phyloP scores from a whole-genome alignment of 2,329 filamentous ascomycete genomes.

The Helotiales sp. region DNA sequence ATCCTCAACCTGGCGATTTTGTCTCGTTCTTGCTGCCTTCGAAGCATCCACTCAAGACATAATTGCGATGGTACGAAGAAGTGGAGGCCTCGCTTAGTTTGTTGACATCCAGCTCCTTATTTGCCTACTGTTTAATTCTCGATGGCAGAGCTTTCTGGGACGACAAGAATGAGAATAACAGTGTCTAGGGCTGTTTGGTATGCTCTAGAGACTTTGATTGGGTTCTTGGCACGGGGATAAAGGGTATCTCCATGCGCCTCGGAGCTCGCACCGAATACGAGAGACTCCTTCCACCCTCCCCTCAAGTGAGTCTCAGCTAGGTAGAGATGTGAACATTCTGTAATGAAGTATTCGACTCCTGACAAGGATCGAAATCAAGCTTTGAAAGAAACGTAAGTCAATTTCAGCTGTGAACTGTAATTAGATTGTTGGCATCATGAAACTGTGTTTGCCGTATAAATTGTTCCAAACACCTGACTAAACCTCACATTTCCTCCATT shows the following conservation, averaged over 20 bases:
- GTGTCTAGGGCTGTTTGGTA: not conserved
- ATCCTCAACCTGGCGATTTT: not conserved
- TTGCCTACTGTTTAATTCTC: not conserved
- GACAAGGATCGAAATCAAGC: too few species aligned
- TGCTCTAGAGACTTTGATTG: not conserved
- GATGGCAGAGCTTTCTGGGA: not conserved
- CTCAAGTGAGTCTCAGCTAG: too few species aligned
- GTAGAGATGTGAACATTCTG: too few species aligned
- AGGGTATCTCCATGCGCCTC: not conserved
- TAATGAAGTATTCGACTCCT: too few species aligned
- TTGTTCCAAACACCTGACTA: too few species aligned
- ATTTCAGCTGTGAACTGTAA: too few species aligned
- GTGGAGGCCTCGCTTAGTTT: not conserved
- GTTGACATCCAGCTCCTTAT: not conserved
- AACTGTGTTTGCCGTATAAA: too few species aligned
- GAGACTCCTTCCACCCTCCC: not conserved
- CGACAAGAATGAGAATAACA: not conserved
- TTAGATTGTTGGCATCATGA: too few species aligned
- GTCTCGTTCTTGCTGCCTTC: not conserved
- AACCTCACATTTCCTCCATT: not conserved
- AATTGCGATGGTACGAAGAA: not conserved
- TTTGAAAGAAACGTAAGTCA: too few species aligned
- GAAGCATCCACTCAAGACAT: not conserved
- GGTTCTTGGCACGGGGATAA: too few species aligned
- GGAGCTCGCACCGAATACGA: not conserved